Base-by-base conservation (phyloP, 2,329 filamentous ascomycete species). In the Endocalyx cinctus region DNA sequence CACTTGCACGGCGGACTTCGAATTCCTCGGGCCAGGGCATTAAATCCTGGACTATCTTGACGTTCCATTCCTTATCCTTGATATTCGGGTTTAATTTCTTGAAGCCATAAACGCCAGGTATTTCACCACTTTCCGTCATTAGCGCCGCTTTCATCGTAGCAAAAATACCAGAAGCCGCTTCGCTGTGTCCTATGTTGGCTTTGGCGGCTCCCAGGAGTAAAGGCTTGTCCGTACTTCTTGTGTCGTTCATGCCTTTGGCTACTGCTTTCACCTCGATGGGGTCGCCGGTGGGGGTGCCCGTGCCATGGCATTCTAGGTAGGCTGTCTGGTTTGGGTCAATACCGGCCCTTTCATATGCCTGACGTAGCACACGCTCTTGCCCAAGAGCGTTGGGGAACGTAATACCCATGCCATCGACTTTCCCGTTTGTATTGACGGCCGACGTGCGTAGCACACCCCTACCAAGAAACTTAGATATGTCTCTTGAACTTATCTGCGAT, bases 361-460 rank as follows among this genome's bases (percentile, higher is more conserved):
- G 33, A 5, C 42, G 37, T 5, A 50, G 34, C 4, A 50, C 45
- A 5, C 18, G 26, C 22, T 45, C 50, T 33, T 52, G 50, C 7
- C 43, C 44, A n/a, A 42, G 25, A 7, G 17, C 22, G 35, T 52
- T 44, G 31, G 61, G 46, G 5, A 48, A 41, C 5, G 52, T 55
- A 16, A 59, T 57, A n/a, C 50, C 48, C 23, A 46, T 41, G 1
- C 43, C 57, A 10, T 45, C 41, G 3, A 46, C 44, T 19, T 52
- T 48, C 11, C 54, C 52, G 31, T 54, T 54, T 41, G 52, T 49
- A 37, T 58, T 57, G 8, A 50, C 48, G 8, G 47, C 51, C 2
- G 39, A 38, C 7, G 34, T 38, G 4, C 41, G 45, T 28, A 59
- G 46, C 2, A 55, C 46, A 15, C 47, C 51, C 6, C 20, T 23